A percentile compares a stretch with the other conserved stretches of the same genome.
Evolutionary conservation across 1,284 basidiomycete species (phyloP).

Genomic region (Meripilus lineatus): DNA sequence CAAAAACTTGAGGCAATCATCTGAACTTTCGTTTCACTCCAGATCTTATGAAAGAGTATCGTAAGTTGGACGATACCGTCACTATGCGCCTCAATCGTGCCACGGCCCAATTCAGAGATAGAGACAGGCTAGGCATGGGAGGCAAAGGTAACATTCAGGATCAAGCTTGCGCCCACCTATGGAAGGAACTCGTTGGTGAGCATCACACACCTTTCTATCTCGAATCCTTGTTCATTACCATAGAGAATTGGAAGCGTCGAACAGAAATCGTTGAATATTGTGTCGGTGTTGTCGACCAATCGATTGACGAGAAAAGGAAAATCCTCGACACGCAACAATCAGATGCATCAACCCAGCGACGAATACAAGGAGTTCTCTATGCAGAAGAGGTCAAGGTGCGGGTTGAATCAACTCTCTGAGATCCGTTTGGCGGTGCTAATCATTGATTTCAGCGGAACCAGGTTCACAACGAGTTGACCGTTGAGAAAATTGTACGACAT

Average conservation of each 20-base stretch:
- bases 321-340: conserved; percentile 37
- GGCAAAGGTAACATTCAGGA: conserved; percentile 53
- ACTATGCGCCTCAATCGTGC: conserved; percentile 83
- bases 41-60: conserved; percentile 86
- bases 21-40: conserved; percentile 6
- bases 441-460: conserved; percentile 71
- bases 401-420: conserved; percentile 7
- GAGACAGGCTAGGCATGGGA: conserved; percentile 42
- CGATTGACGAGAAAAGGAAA: conserved; percentile 54
- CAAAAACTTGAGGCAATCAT: not conserved
- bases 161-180: conserved; percentile 74
- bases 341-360: conserved; percentile 42
- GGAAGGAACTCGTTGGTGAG: conserved; percentile 81
- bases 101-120: conserved; percentile 74
- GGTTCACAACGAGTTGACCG: conserved; percentile 72
- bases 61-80: conserved; percentile 80
- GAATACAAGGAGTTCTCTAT: conserved; percentile 53
- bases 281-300: conserved; percentile 63
- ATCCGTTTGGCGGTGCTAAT: not conserved
- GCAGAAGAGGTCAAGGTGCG: conserved; percentile 74
- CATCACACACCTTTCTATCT: conserved; percentile 15
- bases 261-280: conserved; percentile 80
- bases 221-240: not conserved
- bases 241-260: conserved; percentile 82
- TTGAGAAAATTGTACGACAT: conserved; percentile 77